Evolutionary conservation across 768 basidiomycete genomes (phyloP), one percentile per base, ranked within the genome.

Genomic region (Russula virescens): DNA sequence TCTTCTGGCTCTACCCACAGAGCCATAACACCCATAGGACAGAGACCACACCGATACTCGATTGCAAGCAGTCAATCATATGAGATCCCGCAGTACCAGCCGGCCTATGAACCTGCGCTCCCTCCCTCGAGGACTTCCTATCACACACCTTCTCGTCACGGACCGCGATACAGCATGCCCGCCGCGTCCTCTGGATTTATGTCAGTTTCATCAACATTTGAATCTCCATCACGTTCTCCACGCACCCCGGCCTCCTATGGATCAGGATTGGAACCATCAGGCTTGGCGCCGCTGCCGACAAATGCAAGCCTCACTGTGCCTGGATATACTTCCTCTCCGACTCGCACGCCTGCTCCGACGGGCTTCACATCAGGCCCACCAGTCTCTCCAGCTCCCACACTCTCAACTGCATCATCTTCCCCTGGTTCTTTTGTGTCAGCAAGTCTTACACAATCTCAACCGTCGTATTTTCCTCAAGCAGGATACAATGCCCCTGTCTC

Each of bases 131-230:
- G 69, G 47, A 73, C 76, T 58, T 77, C 78, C 51, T 71, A 70
- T 60, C 71, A 68, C 8, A 69, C 79, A 1, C 68, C 71, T 31
- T 68, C 72, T 25, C 71, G 73, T 45, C 78, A 79, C 66, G 83
- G 82, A 38, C 83, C 87, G 14, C 79, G 89, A 56, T 84, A 87
- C 66, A 89, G 85, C 67, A 75, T 88, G 62, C 87, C 88, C 21
- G 69, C 81, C 0, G 74, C 83, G 8, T 84, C 88, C 0, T 87
- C 88, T 13, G 88, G 89, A 14, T 91, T 89, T 68, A 75, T 82
- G 57, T 84, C 88, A 43, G 69, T 87, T 49, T 70, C 78, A 28
- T 78, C 66, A 58, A 38, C 65, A 18, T 69, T 50, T 35, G 62
- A 59, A 25, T 47, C 62, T 26, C 23, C 62, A 26, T 45, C 31